Evolutionary conservation across 2,329 filamentous ascomycete species (phyloP).

Genomic region (Pseudogymnoascus sp.): DNA sequence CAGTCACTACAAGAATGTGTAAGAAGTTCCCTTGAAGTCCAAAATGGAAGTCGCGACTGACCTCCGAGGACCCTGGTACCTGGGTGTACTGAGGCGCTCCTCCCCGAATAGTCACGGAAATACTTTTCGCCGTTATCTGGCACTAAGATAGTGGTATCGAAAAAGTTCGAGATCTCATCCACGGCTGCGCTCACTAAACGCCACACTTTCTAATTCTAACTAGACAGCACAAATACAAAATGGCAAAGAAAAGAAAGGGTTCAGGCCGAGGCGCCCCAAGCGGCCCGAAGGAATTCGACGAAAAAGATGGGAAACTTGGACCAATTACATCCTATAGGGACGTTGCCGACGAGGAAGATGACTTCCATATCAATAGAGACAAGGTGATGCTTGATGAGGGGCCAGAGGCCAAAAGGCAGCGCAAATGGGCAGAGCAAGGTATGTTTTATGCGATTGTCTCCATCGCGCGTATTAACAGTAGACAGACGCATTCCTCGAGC

Average conservation of each 20-base stretch:
- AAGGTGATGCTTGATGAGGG: constrained; percentile 79
- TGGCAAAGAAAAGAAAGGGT: constrained; percentile 68
- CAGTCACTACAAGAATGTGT: not conserved
- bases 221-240: constrained; percentile 26
- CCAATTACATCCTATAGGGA: constrained; percentile 64
- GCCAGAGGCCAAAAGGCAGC: constrained; percentile 68
- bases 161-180: constrained; percentile 11
- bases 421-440: constrained; percentile 63
- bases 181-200: constrained; percentile 4
- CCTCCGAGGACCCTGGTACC: not conserved
- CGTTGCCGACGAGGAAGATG: constrained; percentile 88
- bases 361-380: constrained; percentile 83
- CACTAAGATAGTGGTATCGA: constrained; percentile 13
- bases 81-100: not conserved
- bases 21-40: not conserved
- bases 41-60: not conserved
- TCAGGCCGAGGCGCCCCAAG: constrained; percentile 41
- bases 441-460: constrained; percentile 17
- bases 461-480: constrained; percentile 12
- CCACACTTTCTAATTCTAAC: constrained; percentile 6
- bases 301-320: constrained; percentile 54
- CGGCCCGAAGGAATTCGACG: constrained; percentile 49
- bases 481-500: constrained; percentile 46
- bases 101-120: not conserved
- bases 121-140: not conserved